A percentile compares a stretch with the other conserved stretches of the same genome.
These are phyloP conservation scores for Quercus phellos DNA, from an alignment of 331 rosid species.

Conservation along the genomic window DNA sequence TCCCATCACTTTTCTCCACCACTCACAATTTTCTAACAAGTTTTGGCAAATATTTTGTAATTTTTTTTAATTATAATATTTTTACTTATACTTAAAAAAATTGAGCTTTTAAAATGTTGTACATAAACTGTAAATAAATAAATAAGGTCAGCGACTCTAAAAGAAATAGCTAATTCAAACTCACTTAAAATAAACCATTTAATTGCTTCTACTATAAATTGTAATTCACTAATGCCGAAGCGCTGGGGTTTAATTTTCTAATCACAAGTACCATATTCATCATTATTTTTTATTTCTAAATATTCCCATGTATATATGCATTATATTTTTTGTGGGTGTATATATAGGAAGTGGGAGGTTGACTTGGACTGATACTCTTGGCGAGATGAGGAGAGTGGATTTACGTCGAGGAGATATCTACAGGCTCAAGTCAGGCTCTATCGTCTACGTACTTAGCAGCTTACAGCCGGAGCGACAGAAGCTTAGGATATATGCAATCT, in stretches of 20 bases:
- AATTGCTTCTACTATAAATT: not conserved
- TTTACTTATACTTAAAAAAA: no score
- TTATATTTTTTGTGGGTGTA: not conserved
- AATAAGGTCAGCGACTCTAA: no score
- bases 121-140: no score
- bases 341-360: slow-evolving; percentile 68
- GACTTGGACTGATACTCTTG: slow-evolving; percentile 44
- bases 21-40: no score
- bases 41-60: no score
- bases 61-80: no score
- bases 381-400: slow-evolving; percentile 20
- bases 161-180: no score
- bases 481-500: slow-evolving; percentile 66
- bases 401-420: slow-evolving; percentile 58
- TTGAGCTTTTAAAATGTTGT: no score
- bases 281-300: not conserved
- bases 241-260: not conserved
- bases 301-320: not conserved
- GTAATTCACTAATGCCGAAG: not conserved
- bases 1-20: fast-evolving
- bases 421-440: slow-evolving; percentile 56
- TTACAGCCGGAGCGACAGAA: slow-evolving; percentile 52
- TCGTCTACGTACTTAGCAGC: slow-evolving; percentile 60
- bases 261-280: no score
- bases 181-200: no score